phyloP scores from a whole-genome alignment of 2,329 filamentous ascomycete genomes.

The Penicillium hesseltinei region DNA sequence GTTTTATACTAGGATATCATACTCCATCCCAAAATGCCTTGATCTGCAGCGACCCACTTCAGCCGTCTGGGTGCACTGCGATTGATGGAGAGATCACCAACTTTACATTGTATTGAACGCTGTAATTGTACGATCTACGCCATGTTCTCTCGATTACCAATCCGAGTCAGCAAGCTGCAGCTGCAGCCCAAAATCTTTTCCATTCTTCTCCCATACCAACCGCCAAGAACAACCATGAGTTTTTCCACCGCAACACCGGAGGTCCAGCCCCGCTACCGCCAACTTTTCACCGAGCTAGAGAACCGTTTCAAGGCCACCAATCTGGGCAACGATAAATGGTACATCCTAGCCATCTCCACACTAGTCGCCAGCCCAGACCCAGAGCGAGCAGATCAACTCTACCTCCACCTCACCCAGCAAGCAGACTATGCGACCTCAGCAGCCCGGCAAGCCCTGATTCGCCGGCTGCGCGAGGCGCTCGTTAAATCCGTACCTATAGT shows the following conservation, averaged over 20 bases:
- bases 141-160: conserved; percentile 5
- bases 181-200: neutral
- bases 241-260: conserved; percentile 13
- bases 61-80: conserved; percentile 9
- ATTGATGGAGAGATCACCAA: neutral
- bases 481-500: conserved; percentile 59
- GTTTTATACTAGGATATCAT: neutral
- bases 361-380: conserved; percentile 54
- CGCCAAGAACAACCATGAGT: conserved; percentile 16
- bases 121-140: neutral
- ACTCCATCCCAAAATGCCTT: neutral
- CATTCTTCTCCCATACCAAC: neutral
- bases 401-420: conserved; percentile 54
- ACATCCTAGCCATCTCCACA: conserved; percentile 42
- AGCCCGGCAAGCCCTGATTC: conserved; percentile 35
- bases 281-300: conserved; percentile 32
- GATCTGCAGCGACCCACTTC: conserved; percentile 14
- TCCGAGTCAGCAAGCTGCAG: neutral
- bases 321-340: conserved; percentile 32
- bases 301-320: conserved; percentile 28
- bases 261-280: conserved; percentile 27
- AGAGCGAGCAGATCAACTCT: conserved; percentile 53
- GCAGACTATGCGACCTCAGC: conserved; percentile 41
- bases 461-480: conserved; percentile 54
- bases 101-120: neutral